Evolutionary conservation across 2,329 filamentous ascomycete genomes (phyloP).

Genomic region (Aspergillus sp.): DNA sequence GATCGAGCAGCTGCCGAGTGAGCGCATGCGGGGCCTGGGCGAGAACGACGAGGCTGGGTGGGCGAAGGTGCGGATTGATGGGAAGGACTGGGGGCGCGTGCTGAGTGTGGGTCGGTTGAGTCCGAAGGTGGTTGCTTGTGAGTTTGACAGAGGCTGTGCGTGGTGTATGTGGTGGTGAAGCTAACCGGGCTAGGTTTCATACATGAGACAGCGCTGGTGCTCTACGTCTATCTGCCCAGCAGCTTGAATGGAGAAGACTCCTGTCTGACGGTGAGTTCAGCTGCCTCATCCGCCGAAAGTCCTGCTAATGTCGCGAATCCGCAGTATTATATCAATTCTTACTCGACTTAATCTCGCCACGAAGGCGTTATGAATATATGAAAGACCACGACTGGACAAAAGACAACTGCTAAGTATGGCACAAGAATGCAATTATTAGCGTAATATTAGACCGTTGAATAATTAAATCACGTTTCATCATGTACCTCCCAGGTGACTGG

Average conservation of each 20-base stretch:
- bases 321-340: constrained; percentile 48
- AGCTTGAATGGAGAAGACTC: constrained; percentile 43
- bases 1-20: constrained; percentile 77
- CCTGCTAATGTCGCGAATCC: not conserved
- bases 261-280: constrained; percentile 43
- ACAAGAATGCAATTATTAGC: constrained; percentile 5
- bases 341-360: constrained; percentile 27
- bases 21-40: constrained; percentile 64
- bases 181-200: constrained; percentile 35
- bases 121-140: constrained; percentile 87
- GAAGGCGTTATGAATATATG: constrained; percentile 2
- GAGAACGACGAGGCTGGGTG: constrained; percentile 75
- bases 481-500: not conserved
- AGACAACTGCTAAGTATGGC: not conserved
- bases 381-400: not conserved
- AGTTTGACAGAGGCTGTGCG: constrained; percentile 25
- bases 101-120: constrained; percentile 86
- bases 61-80: constrained; percentile 88
- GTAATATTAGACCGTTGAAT: constrained; percentile 5
- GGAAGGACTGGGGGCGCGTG: constrained; percentile 91
- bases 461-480: constrained; percentile 12
- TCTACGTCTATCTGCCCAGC: constrained; percentile 46
- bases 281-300: not conserved
- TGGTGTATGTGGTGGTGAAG: not conserved
- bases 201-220: constrained; percentile 44